These are phyloP conservation scores for Magnaporthiopsis rhizophila DNA, from an alignment of 2,329 filamentous ascomycete species.

Conservation along the genomic window DNA sequence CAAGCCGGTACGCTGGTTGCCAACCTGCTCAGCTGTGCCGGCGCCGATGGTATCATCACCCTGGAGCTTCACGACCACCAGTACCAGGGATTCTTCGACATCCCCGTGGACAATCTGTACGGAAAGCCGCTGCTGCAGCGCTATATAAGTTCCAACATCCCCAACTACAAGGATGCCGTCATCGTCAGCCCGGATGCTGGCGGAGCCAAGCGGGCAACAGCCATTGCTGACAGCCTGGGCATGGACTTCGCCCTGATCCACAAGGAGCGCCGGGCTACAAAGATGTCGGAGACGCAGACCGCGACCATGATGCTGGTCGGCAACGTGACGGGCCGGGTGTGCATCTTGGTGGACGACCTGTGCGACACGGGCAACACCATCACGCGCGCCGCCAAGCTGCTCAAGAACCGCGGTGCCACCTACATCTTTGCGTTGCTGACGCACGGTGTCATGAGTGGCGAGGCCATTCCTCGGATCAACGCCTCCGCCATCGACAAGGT, in stretches of 20 bases:
- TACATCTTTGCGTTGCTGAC: slow-evolving; percentile 88
- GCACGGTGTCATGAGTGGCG: slow-evolving; percentile 89
- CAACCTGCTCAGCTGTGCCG: slow-evolving; percentile 88
- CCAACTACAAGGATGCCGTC: slow-evolving; percentile 76
- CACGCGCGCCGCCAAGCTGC: slow-evolving; percentile 88
- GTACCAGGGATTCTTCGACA: slow-evolving; percentile 98
- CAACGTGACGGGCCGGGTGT: slow-evolving; percentile 60
- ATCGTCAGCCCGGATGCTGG: slow-evolving; percentile 95
- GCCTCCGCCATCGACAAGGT: slow-evolving; percentile 89
- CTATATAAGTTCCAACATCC: slow-evolving; percentile 72
- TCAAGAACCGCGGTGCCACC: slow-evolving; percentile 92
- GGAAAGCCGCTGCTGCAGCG: slow-evolving; percentile 65
- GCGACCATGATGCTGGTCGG: slow-evolving; percentile 80
- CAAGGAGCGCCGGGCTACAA: slow-evolving; percentile 65
- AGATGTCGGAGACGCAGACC: slow-evolving; percentile 67
- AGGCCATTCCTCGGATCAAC: slow-evolving; percentile 91
- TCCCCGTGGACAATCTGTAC: slow-evolving; percentile 96
- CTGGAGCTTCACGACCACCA: slow-evolving; percentile 92
- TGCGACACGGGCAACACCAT: slow-evolving; percentile 97
- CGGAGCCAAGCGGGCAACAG: slow-evolving; percentile 90
- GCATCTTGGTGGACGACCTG: slow-evolving; percentile 90
- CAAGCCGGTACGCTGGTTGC: slow-evolving; percentile 93
- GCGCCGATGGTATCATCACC: slow-evolving; percentile 93
- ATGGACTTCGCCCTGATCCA: slow-evolving; percentile 97
- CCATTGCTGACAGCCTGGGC: slow-evolving; percentile 85